Evolutionary conservation across 305 asterid species (phyloP), one percentile per base, ranked within the genome.

Genomic region (Solanum chacoense): DNA sequence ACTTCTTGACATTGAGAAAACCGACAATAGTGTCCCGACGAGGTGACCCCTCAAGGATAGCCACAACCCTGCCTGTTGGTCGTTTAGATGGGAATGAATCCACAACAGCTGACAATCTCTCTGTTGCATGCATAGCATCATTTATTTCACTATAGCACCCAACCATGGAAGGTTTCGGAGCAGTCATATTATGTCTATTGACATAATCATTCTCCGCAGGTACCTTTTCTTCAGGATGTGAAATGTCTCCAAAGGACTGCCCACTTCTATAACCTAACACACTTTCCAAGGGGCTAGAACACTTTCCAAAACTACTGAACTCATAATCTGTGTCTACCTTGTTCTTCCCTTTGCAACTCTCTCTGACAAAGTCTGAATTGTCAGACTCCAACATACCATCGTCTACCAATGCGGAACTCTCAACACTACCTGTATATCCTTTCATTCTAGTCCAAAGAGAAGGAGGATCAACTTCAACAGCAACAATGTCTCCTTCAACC

Each of bases 401-500:
- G 87, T 83, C 88, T 38, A 85, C 91, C 78, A 92, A 85, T 42
- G 91, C 45, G 78, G 93, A 79, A 91, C 67, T 91, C 88, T 91
- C 91, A 34, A 81, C 87, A 42, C 81, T 42, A 72, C 91, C 96
- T 84, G 84, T 88, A 10, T 84, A 91, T 10, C 98, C 98, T 93
- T 97, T 97, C 96, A 96, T 94, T 91, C 91, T 96, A 8, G 94
- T 91, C 98, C 99, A 97, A 73, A 87, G 59, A 14, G 95, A 93
- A 35, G 97, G 97, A 75, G 95, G 94, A 88, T 97, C 98, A 85
- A 97, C 89, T 92, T 89, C 93, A 84, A 97, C 88, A 63, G 95
- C 98, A 80, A 97, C 98, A 69, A 88, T 89, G 88, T 97, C 98
- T 87, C 98, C 99, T 89, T 97, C 98, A 92, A 94, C 91, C 99